Base-by-base conservation (phyloP, 805 yeast genomes). In the Clavispora carvajalis region DNA sequence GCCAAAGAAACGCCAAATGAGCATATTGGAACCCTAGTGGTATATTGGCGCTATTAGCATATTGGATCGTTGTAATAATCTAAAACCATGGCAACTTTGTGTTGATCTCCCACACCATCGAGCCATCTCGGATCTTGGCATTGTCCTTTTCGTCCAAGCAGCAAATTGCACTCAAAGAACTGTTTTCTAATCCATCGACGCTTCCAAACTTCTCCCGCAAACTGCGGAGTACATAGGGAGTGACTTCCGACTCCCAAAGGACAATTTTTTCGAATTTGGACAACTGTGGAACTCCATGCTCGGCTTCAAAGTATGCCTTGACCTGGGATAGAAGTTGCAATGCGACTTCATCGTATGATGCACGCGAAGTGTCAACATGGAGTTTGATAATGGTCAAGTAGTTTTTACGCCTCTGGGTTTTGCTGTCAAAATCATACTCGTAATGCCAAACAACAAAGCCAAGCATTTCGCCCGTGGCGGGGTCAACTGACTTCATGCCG, bases 1-100 rank as follows among this genome's bases (percentile, higher is more conserved):
- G n/a, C n/a, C 23, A 22, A 22, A 22, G 4, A 3, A 22, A 22
- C 23, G 10, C 7, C 23, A 22, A 22, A 3, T 5, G 7, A 22
- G 6, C 23, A 22, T 22, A 22, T n/a, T n/a, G n/a, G n/a, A n/a
- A n/a, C n/a, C n/a, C n/a, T n/a, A n/a, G n/a, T n/a, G n/a, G n/a
- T n/a, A n/a, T n/a, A n/a, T n/a, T n/a, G n/a, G n/a, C n/a, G n/a
- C n/a, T n/a, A n/a, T n/a, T n/a, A n/a, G n/a, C n/a, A n/a, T n/a
- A n/a, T n/a, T n/a, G n/a, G n/a, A n/a, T n/a, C n/a, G n/a, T n/a
- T n/a, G n/a, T n/a, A n/a, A n/a, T 22, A 22, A 22, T 18, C 19
- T 48, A 69, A 45, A 67, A 68, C 74, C 74, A 69, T 8, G 72
- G 64, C 29, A 69, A 48, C 47, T 69, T 69, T 39, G 55, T 63